Percentiles rank a stretch among this genome's conserved stretches.
phyloP scores from a whole-genome alignment of 164 flowering plant genomes.

The Annona cherimola region DNA sequence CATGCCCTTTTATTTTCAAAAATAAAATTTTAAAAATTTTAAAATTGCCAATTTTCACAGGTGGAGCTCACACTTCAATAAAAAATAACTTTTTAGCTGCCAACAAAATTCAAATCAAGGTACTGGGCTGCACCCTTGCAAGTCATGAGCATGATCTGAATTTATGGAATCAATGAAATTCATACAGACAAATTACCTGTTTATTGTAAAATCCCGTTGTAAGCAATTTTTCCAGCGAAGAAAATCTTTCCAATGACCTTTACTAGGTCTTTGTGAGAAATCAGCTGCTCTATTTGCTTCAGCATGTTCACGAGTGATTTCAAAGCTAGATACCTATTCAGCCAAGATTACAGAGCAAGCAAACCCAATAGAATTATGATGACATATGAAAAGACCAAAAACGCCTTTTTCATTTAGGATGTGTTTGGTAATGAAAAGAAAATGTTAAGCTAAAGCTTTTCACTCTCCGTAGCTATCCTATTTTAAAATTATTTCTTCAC shows the following conservation, averaged over 20 bases:
- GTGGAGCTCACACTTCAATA: too few species aligned
- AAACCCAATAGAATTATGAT: background rate
- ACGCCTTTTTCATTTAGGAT: background rate
- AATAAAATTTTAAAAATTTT: too few species aligned
- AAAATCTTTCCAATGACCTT: conserved; percentile 42
- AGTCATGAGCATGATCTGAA: background rate
- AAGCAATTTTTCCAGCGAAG: conserved; percentile 61
- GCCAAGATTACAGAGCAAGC: conserved; percentile 1
- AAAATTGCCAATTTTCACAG: too few species aligned
- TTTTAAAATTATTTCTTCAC: too few species aligned
- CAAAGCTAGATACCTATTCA: conserved; percentile 78
- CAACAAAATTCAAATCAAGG: too few species aligned
- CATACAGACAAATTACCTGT: conserved; percentile 42
- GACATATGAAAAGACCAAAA: background rate
- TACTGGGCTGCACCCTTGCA: too few species aligned
- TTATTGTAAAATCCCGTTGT: conserved; percentile 83
- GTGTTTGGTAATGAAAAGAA: too few species aligned
- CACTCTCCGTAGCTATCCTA: too few species aligned
- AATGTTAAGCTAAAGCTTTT: too few species aligned
- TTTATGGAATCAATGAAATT: background rate
- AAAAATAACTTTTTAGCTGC: too few species aligned
- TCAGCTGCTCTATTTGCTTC: conserved; percentile 23
- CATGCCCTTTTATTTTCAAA: too few species aligned
- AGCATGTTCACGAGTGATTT: conserved; percentile 33
- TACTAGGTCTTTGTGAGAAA: conserved; percentile 29